Evolutionary conservation across 1,284 basidiomycete genomes (phyloP), one percentile per base, ranked within the genome.

Genomic region (Microbotryum lychnidis-dioicae): DNA sequence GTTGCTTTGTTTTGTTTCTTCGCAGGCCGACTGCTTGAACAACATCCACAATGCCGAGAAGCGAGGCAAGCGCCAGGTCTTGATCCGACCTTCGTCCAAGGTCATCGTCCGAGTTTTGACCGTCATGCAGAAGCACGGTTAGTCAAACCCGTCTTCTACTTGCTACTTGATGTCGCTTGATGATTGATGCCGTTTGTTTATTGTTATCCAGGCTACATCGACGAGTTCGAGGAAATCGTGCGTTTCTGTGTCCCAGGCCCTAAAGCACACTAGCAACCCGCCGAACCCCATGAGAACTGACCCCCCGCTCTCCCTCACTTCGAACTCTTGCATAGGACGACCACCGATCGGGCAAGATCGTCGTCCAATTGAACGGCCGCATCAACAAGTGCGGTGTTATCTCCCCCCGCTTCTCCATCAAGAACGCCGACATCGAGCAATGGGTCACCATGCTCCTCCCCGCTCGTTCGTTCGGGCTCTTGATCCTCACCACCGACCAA

Each of bases 331-430:
- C 9, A 27, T n/a, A 58, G 57, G 96, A 99, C 76, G 96, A 99
- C 81, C 96, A 98, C 80, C 92, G 96, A 68, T 87, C 91, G 20
- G 92, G 92, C 76, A 99, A 99, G 82, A 90, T 99, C 71, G 93
- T 99, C 73, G 84, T 98, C 71, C 92, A 98, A 80, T 86, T 99
- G 67, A 97, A 97, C 77, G 96, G 96, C 63, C 89, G 92, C 66
- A 84, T 99, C 72, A 99, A 98, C 85, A 98, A 99, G 82, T 75
- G 73, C 65, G 96, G 94, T 76, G 96, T 98, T 75, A 97, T 99
- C 80, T 97, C 94, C 42, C 93, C 93, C 53, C 86, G 94, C 62
- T 98, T 92, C 85, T 97, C 97, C 80, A 85, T 98, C 69, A 89
- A 92, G 76, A 87, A 91, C 69, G 86, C 79, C 73, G 86, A 93